phyloP scores from a whole-genome alignment of 1,284 basidiomycete species.

The Apiotrichum mycotoxinovorans region DNA sequence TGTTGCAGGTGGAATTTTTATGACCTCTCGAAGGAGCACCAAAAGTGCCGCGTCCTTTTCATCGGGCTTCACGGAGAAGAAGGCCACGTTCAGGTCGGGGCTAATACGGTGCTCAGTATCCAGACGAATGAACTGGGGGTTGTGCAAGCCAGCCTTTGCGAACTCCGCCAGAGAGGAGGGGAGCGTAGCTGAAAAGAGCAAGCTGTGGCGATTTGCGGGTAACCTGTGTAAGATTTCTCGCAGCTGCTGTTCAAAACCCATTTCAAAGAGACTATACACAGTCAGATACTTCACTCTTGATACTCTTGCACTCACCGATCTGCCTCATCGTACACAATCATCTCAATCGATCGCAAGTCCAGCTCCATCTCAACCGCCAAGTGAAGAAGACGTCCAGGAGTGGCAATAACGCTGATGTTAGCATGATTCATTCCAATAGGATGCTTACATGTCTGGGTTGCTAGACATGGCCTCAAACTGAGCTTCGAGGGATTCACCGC shows the following conservation, averaged over 20 bases:
- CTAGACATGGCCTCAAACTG: conserved; percentile 94
- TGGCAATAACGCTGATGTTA: conserved; percentile 77
- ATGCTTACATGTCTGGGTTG: conserved; percentile 86
- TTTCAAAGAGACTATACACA: conserved; percentile 74
- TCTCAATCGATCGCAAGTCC: conserved; percentile 81
- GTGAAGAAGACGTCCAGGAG: conserved; percentile 93
- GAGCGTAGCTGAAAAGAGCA: conserved; percentile 93
- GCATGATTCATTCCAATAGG: conserved; percentile 51
- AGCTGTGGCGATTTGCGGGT: conserved; percentile 79
- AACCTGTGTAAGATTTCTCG: conserved; percentile 87
- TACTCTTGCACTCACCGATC: conserved; percentile 56
- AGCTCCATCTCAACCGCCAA: conserved; percentile 95
- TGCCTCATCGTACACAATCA: conserved; percentile 96
- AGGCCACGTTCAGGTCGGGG: conserved; percentile 85
- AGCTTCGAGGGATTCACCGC: conserved; percentile 91
- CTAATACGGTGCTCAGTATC: conserved; percentile 97
- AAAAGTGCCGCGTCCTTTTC: conserved; percentile 95
- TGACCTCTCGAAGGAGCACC: conserved; percentile 77
- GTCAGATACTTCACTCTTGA: neutral
- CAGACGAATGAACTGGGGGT: conserved; percentile 89
- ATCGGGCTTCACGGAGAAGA: conserved; percentile 85
- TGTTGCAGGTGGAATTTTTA: conserved; percentile 67
- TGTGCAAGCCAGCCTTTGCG: conserved; percentile 89
- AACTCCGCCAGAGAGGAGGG: conserved; percentile 96
- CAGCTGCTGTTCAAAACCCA: conserved; percentile 91